Evolutionary conservation across 2,329 filamentous ascomycete species (phyloP), one percentile per base, ranked within the genome.

Genomic region (Knufia fluminis): DNA sequence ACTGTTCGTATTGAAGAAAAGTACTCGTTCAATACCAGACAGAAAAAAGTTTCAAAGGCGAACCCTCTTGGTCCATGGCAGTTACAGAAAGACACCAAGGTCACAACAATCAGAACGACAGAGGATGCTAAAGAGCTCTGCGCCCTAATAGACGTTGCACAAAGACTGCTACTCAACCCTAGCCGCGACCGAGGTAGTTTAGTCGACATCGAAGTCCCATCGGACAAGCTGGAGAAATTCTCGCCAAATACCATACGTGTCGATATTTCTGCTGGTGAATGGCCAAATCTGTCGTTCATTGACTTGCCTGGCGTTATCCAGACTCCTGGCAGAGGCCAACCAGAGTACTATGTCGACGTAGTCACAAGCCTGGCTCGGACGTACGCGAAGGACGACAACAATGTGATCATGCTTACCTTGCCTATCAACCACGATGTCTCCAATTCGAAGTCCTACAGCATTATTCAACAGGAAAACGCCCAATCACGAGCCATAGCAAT

Each of bases 221-320:
- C 72, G 16, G 65, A 71, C 4, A 62, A 75, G 0, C 80, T 83
- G 0, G 28, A 42, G 28, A 80, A 85, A 7, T 94, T 94, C 56
- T 88, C 84, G 0, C 89, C 89, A 0, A 95, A 95, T 55, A 75
- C 89, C 0, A 82, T 95, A 0, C 77, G 82, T 0, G 70, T 95
- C 0, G 78, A 88, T 46, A 88, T 95, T 22, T 79, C 79, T 0
- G 84, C 83, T 0, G 84, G 85, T 0, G 74, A 72, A 0, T 73
- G 91, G 0, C 83, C 86, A 0, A 80, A 86, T 4, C 63, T 95
- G 0, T 87, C 83, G 0, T 94, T 95, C 58, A 91, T 86, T 53
- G 89, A 95, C 53, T 73, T 95, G 0, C 89, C 89, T 0, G 89
- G 89, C 0, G 80, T 94, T 0, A 91, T 94, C 53, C 79, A 81